Conservation (phyloP, 2,329 filamentous ascomycete genomes). For the Bipolaris oryzae region DNA sequence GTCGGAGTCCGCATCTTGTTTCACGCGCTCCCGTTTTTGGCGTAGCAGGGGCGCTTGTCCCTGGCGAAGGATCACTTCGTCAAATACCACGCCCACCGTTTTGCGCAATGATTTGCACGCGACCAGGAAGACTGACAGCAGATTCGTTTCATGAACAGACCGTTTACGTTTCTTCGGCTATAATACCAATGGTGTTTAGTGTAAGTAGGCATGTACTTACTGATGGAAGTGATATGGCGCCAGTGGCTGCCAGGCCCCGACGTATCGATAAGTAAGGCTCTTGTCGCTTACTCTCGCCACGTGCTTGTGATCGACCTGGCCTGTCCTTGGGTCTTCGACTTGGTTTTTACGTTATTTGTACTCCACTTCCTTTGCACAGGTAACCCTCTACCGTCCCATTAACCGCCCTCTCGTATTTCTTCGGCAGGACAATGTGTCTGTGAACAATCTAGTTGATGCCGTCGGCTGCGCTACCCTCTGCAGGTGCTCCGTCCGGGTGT, state of each 20-base stretch:
- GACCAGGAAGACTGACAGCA: constrained; percentile 10
- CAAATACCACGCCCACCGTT: constrained; percentile 10
- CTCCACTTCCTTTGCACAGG: constrained; percentile 3
- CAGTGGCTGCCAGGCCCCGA: background rate
- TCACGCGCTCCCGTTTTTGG: constrained; percentile 27
- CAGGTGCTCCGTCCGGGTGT: constrained; percentile 2
- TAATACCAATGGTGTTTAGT: background rate
- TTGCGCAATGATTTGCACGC: constrained; percentile 10
- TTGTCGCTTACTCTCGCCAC: constrained; percentile 19
- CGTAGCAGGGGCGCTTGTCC: constrained; percentile 30
- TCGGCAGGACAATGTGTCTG: background rate
- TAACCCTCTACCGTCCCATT: background rate
- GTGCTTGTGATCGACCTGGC: constrained; percentile 10
- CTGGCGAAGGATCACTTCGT: constrained; percentile 13
- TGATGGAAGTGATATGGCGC: constrained; percentile 4
- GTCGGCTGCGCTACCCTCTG: constrained; percentile 6
- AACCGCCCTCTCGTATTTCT: background rate
- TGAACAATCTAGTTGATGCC: background rate
- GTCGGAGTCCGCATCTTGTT: constrained; percentile 24
- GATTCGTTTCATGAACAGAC: constrained; percentile 18
- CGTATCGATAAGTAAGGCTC: constrained; percentile 24
- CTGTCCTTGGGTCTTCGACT: constrained; percentile 2
- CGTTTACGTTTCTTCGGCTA: constrained; percentile 3
- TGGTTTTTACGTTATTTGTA: background rate
- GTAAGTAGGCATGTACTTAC: too few species aligned